Evolutionary conservation across 148 eudicot genomes (phyloP), one percentile per base, ranked within the genome.

Genomic region (Polygonum aviculare): DNA sequence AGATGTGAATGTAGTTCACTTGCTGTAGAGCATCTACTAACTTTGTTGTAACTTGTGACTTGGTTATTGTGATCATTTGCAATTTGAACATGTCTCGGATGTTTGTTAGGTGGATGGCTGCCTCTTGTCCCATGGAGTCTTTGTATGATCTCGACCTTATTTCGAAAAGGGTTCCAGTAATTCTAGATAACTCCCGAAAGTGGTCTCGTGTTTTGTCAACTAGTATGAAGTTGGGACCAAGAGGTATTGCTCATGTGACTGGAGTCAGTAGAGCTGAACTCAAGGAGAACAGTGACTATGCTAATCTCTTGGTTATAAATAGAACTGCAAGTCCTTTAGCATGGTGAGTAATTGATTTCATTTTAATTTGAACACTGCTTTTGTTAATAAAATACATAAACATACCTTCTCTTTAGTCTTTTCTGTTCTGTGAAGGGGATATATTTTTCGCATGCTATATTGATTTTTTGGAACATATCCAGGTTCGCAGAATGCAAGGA

Each of bases 401-500:
- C 1, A 44, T 44, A 6, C 47, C 47, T 44, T 44, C 47, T 1
- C 33, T 6, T 54, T n/a, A 2, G 7, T 7, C 7, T 54, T 57
- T 57, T 57, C 31, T 57, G 12, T 57, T 7, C 26, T 57, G 7
- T 72, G 7, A 72, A 19, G 59, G 4, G 22, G 35, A 18, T 54
- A 75, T 7, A 6, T 75, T 39, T 59, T 59, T 75, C 49, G 74
- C 47, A 40, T n/a, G 44, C 45, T 67, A 36, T 26, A 67, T 67
- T 5, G 45, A 14, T 67, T 67, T 11, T 67, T 33, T 70, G 72
- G 77, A 18, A 72, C 76, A 19, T 76, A 74, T 88, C 40, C 87
- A 95, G 98, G 98, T 95, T 95, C 84, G 83, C 81, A 86, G 98
- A 95, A 79, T 95, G 98, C 91, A 95, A 90, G 84, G 96, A 95